Evolutionary conservation across 1,284 basidiomycete genomes (phyloP), one percentile per base, ranked within the genome.

Genomic region (Macrocybe sp.): DNA sequence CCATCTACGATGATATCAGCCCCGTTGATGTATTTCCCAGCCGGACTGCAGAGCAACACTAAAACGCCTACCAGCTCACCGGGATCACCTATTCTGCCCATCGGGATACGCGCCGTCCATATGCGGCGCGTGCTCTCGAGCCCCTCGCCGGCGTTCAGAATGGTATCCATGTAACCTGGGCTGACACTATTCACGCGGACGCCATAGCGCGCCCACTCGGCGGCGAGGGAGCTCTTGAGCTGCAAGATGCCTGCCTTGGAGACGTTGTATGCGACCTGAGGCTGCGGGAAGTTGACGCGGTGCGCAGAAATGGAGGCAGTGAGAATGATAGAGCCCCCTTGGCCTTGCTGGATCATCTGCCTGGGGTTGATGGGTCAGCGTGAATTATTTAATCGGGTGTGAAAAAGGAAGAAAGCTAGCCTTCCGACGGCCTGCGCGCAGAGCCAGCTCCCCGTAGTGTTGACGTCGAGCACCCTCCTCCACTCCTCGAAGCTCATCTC

Each of bases 81-180:
- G 1, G 69, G 64, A 48, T 67, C 58, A 0, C 69, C 70, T 65
- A 74, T 70, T 39, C 71, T 58, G 1, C 69, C 71, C 65, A 72
- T 65, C 5, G 70, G 71, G 49, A 64, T 74, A 43, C 67, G 63
- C 33, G 60, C 61, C 6, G 56, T 50, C 68, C 68, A 74, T 14
- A 64, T 59, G 7, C 51, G 50, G 41, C 64, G 59, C 10, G 59
- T 61, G 9, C 59, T 55, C 11, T 56, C 64, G 7, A 69, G 52
- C 1, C 61, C 63, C 0, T 61, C 56, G 7, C 64, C 66, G 37
- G 64, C 58, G 32, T 72, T 75, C 54, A 72, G 56, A 37, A 65
- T 60, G 2, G 72, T 74, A 46, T 72, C 66, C 65, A 72, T 71
- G 51, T 70, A 73, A n/a, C 72, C 72, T 6, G 71, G 69, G 40